Conservation (phyloP, 2,329 filamentous ascomycete species). For the Aspergillus luchuensis region DNA sequence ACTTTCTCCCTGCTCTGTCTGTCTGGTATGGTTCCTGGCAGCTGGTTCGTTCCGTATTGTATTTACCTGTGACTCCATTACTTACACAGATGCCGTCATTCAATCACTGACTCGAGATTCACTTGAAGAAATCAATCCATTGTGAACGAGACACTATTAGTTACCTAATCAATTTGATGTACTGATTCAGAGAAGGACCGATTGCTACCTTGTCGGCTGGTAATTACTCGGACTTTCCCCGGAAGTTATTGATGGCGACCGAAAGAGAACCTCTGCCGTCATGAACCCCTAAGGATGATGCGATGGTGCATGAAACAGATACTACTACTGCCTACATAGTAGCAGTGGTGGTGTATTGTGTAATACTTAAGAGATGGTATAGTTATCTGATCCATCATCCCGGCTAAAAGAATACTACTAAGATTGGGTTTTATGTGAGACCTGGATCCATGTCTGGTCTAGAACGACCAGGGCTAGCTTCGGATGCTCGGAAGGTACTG, state of each 20-base stretch:
- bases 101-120: no score
- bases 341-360: background rate
- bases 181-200: background rate
- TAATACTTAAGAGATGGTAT: background rate
- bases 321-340: background rate
- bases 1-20: background rate
- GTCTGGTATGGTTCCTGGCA: conserved; percentile 6
- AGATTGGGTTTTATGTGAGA: background rate
- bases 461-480: background rate
- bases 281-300: background rate
- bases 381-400: background rate
- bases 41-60: conserved; percentile 3
- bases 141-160: no score
- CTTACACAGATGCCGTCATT: background rate
- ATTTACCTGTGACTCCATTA: background rate
- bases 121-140: no score
- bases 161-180: background rate
- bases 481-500: background rate
- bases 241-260: no score
- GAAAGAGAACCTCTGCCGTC: background rate
- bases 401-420: background rate
- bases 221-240: no score
- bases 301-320: background rate
- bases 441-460: background rate
- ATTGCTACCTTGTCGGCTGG: conserved; percentile 5